Base-by-base conservation (phyloP, 2,329 filamentous ascomycete species). In the Knufia petricola region DNA sequence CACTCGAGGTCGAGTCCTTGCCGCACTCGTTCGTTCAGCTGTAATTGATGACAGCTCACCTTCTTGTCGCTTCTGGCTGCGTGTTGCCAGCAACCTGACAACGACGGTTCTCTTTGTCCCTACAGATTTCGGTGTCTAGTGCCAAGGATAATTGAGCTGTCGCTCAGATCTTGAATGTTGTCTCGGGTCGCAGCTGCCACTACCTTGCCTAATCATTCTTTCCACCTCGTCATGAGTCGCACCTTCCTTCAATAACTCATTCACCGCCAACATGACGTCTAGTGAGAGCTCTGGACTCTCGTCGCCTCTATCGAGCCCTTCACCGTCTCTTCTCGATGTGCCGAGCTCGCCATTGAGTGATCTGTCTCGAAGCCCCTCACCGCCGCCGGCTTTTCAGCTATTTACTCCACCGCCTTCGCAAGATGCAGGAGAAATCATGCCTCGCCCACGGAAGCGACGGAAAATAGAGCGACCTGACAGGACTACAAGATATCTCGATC, bases 401-500 rank as follows among this genome's bases (percentile, higher is more conserved):
- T 41, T 57, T 34, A 69, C 67, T 50, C 67, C 69, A 51, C 65
- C 69, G 47, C 68, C 66, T 38, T 70, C 69, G 13, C 66, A 69
- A 52, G 62, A 66, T 57, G 66, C 68, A 62, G 73, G 77, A 63
- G 74, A 74, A 63, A 81, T 85, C 59, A 80, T 78, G 45, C 77
- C 81, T 31, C 84, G 86, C 26, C 71, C 81, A 48, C 95, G 94
- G 73, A 84, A 84, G 66, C 81, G 85, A 60, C 82, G 81, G 63
- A 75, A 83, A 48, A 71, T 73, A 51, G 73, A 77, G 50, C 73
- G 75, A 56, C 80, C 79, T 61, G 75, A 85, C 60, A 84, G 87
- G 59, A 87, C 78, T 17, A 94, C 89, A n/a, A 79, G 86, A 59
- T 79, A 85, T 61, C 75, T 98, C 32, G 82, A 95, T 65, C 70